These are phyloP conservation scores for Leucosporidium creatinivorum DNA, from an alignment of 768 basidiomycete species.

Conservation along the genomic window DNA sequence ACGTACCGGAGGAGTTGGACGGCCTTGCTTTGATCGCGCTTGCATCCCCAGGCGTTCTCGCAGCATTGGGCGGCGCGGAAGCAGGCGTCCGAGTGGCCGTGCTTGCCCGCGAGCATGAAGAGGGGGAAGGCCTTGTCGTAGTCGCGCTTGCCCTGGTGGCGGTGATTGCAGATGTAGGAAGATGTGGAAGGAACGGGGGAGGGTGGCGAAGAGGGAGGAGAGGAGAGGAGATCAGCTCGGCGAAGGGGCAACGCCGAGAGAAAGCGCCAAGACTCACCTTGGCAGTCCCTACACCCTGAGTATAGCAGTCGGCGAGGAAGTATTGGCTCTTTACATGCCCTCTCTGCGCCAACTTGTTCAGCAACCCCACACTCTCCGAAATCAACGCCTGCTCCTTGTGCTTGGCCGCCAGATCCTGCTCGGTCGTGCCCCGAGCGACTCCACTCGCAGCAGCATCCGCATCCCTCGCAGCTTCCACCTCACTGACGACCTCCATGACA, in stretches of 20 bases:
- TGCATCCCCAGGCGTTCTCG: conserved; percentile 98
- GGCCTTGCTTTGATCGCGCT: conserved; percentile 84
- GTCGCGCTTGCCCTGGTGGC: conserved; percentile 63
- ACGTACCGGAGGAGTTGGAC: conserved; percentile 69
- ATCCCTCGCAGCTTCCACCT: conserved; percentile 50
- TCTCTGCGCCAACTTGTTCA: conserved; percentile 85
- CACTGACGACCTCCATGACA: conserved; percentile 95
- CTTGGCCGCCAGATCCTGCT: conserved; percentile 39
- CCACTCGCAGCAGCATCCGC: conserved; percentile 10
- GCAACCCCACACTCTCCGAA: conserved; percentile 74
- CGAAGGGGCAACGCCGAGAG: neutral
- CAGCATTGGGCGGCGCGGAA: conserved; percentile 96
- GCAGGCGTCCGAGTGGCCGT: conserved; percentile 88
- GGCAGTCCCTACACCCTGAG: conserved; percentile 57
- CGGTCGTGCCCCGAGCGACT: neutral
- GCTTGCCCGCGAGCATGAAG: conserved; percentile 92
- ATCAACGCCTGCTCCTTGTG: conserved; percentile 58
- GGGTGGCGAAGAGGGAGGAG: neutral
- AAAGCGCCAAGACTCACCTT: conserved; percentile 13
- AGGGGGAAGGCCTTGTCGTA: conserved; percentile 95
- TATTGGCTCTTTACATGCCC: conserved; percentile 93
- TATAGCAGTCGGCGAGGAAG: conserved; percentile 95
- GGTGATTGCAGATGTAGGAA: neutral
- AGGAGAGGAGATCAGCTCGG: neutral
- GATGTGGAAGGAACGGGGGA: too few species aligned